A percentile compares a stretch with the other conserved stretches of the same genome.
phyloP scores from a whole-genome alignment of 805 yeast genomes.

The Saturnispora mendoncae region DNA sequence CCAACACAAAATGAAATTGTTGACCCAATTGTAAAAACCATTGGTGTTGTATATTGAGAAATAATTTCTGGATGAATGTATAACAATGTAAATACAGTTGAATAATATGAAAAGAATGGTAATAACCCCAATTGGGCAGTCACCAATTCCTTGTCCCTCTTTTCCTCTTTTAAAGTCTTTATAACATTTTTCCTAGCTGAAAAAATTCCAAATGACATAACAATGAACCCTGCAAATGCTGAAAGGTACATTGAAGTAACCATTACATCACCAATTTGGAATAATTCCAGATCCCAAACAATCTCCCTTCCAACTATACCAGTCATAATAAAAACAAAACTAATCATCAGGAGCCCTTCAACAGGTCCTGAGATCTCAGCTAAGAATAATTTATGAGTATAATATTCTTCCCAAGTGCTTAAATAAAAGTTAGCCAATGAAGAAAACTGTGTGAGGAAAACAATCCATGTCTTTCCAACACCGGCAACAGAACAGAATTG shows the following conservation, averaged over 20 bases:
- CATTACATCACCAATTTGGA: not conserved
- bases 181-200: conserved; percentile 59
- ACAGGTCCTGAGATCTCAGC: conserved; percentile 89
- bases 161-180: conserved; percentile 33
- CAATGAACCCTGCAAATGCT: conserved; percentile 42
- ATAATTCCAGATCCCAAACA: conserved; percentile 44
- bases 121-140: conserved; percentile 28
- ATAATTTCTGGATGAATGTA: conserved; percentile 46
- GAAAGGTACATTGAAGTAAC: conserved; percentile 34
- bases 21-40: conserved; percentile 62
- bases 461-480: conserved; percentile 57
- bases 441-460: conserved; percentile 61
- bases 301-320: conserved; percentile 57
- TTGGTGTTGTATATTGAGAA: conserved; percentile 39
- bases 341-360: conserved; percentile 73
- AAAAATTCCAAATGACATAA: conserved; percentile 53
- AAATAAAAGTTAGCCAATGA: conserved; percentile 73
- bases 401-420: conserved; percentile 94
- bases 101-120: conserved; percentile 58
- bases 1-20: conserved; percentile 84
- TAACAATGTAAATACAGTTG: conserved; percentile 38
- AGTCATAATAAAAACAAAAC: conserved; percentile 46
- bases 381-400: conserved; percentile 73
- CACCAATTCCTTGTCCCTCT: conserved; percentile 30
- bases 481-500: conserved; percentile 71